Evolutionary conservation across 108 stramenopile genomes (phyloP).

Genomic region (Schizochytrium sp.): DNA sequence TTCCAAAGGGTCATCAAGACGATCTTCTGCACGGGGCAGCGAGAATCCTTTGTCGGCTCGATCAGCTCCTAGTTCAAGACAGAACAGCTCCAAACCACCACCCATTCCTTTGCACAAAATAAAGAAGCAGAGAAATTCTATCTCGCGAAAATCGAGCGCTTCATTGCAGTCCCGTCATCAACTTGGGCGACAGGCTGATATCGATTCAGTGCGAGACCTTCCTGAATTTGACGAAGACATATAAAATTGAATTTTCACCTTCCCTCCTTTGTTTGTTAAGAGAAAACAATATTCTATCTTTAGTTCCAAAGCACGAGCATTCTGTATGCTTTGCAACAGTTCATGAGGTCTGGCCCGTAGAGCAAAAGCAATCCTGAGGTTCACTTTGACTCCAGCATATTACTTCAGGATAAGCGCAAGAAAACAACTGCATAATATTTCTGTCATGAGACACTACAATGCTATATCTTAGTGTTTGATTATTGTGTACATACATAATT

Average conservation of each 20-base stretch:
- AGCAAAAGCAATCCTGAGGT: no score
- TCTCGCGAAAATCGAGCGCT: not conserved
- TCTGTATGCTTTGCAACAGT: no score
- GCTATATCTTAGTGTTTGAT: no score
- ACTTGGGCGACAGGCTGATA: not conserved
- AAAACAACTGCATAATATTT: not conserved
- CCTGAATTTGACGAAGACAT: slow-evolving; percentile 22
- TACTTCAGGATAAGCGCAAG: not conserved
- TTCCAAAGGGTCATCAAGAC: no score
- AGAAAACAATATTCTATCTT: no score
- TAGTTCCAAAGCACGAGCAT: no score
- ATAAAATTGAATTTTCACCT: not conserved
- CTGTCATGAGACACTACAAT: no score
- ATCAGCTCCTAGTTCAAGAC: not conserved
- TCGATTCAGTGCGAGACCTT: not conserved
- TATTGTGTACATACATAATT: no score
- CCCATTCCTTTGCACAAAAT: not conserved
- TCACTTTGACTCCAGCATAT: no score
- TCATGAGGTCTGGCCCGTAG: no score
- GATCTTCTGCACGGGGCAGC: not conserved
- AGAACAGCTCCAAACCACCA: not conserved
- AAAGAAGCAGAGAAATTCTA: not conserved
- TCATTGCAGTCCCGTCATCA: not conserved
- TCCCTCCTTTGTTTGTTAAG: no score
- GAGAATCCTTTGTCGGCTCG: not conserved